Evolutionary conservation across 768 basidiomycete species (phyloP).

Genomic region (Pleurotus ostreatus): DNA sequence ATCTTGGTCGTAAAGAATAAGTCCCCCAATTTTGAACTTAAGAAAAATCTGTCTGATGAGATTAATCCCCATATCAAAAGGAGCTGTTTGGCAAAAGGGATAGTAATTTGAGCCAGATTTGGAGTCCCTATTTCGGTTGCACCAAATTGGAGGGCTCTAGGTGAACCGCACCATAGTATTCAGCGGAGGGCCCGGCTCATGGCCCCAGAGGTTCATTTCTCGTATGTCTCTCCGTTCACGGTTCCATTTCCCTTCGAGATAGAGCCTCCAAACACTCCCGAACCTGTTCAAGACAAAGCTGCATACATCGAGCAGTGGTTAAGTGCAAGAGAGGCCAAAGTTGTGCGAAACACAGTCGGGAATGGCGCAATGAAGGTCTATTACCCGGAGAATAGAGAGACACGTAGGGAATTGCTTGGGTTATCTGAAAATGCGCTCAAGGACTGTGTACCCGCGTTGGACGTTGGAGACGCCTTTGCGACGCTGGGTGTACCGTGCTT

Average conservation of each 20-base stretch:
- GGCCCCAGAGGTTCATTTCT: constrained; percentile 58
- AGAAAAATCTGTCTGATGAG: constrained; percentile 14
- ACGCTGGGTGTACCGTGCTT: constrained; percentile 61
- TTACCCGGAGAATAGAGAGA: constrained; percentile 44
- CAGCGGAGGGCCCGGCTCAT: constrained; percentile 70
- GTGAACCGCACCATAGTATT: constrained; percentile 31
- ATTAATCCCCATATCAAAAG: constrained; percentile 12
- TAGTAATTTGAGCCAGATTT: constrained; percentile 8
- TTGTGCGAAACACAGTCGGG: constrained; percentile 18
- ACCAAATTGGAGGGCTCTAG: constrained; percentile 10
- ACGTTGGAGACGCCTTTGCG: constrained; percentile 80
- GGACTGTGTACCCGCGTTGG: constrained; percentile 81
- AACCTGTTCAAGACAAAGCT: constrained; percentile 46
- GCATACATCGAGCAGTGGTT: constrained; percentile 79
- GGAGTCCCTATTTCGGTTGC: constrained; percentile 6
- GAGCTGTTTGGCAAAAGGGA: constrained; percentile 12
- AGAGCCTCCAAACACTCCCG: constrained; percentile 45
- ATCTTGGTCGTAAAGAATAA: constrained; percentile 9
- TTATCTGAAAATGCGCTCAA: constrained; percentile 62
- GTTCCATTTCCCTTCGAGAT: constrained; percentile 81
- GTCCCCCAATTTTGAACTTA: constrained; percentile 17
- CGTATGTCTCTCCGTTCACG: constrained; percentile 81
- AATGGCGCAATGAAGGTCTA: constrained; percentile 39
- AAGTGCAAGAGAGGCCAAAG: constrained; percentile 53
- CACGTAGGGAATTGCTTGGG: constrained; percentile 60